Evolutionary conservation across 2,329 filamentous ascomycete genomes (phyloP).

Genomic region (Didymella arachidicola): DNA sequence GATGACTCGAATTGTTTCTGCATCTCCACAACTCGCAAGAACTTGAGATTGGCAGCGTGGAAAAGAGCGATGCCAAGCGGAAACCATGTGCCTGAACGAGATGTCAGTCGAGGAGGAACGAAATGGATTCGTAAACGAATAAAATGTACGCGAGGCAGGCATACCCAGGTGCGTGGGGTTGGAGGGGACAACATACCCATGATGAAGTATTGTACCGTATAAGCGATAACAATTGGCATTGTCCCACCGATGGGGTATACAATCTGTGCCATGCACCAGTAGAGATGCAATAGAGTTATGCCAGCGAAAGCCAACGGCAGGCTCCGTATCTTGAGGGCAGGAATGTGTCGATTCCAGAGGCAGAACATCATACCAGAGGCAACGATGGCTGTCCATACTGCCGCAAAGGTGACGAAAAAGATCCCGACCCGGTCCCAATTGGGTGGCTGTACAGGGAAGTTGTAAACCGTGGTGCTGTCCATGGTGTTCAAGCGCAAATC

Average conservation of each 20-base stretch:
- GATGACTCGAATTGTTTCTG: conserved; percentile 23
- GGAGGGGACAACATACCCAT: conserved; percentile 19
- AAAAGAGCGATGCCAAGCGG: conserved; percentile 33
- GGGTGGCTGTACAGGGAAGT: conserved; percentile 22
- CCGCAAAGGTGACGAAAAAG: conserved; percentile 25
- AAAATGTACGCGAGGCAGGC: neutral
- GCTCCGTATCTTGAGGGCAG: conserved; percentile 25
- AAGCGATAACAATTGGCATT: conserved; percentile 26
- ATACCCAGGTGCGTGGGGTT: too few relatives aligned
- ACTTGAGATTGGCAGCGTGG: conserved; percentile 28
- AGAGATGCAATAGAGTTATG: conserved; percentile 27
- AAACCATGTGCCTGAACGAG: conserved; percentile 20
- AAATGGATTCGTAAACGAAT: neutral
- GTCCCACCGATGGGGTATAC: conserved; percentile 24
- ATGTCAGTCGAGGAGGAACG: neutral
- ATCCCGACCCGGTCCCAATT: conserved; percentile 27
- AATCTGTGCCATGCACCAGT: conserved; percentile 29
- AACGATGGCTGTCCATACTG: conserved; percentile 28
- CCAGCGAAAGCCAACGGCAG: conserved; percentile 26
- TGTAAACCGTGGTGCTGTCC: conserved; percentile 26
- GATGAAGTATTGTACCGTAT: conserved; percentile 27
- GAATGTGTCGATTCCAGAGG: conserved; percentile 26
- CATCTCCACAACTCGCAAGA: conserved; percentile 26
- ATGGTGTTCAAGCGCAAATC: conserved; percentile 3
- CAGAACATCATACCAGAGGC: conserved; percentile 27